These are phyloP conservation scores for Lecanosticta acicola DNA, from an alignment of 2,329 filamentous ascomycete species.

Conservation along the genomic window DNA sequence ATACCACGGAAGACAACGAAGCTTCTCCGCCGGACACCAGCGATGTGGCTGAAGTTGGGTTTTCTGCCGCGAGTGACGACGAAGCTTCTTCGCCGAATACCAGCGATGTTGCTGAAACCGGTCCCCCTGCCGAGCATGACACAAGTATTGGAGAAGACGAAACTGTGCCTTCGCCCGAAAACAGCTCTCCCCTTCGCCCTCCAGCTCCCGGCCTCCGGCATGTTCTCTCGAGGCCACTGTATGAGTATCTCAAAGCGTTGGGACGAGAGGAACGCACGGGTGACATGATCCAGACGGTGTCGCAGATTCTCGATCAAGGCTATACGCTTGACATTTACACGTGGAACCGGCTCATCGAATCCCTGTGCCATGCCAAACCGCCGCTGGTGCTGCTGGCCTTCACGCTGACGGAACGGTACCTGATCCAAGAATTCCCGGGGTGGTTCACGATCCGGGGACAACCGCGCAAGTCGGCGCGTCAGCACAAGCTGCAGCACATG, in stretches of 20 bases:
- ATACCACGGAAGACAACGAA: not conserved
- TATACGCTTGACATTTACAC: constrained; percentile 70
- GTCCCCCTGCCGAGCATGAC: too few species aligned
- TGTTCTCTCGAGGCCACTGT: constrained; percentile 46
- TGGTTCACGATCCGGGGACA: constrained; percentile 46
- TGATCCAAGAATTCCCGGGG: constrained; percentile 74
- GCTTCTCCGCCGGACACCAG: not conserved
- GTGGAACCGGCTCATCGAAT: constrained; percentile 70
- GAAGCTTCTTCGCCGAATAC: not conserved
- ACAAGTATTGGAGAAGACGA: too few species aligned
- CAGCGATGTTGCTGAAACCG: too few species aligned
- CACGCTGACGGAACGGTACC: constrained; percentile 63
- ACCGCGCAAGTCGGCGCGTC: not conserved
- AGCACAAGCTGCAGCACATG: constrained; percentile 29
- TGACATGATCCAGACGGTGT: constrained; percentile 41
- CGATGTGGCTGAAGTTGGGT: constrained; percentile 13
- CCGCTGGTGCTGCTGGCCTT: constrained; percentile 62
- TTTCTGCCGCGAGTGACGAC: constrained; percentile 1
- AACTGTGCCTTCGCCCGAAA: too few species aligned
- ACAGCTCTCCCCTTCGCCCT: too few species aligned
- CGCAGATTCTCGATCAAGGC: constrained; percentile 56
- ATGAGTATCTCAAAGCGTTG: constrained; percentile 50
- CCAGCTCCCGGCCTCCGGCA: constrained; percentile 13
- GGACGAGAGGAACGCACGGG: constrained; percentile 45
- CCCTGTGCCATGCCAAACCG: constrained; percentile 54